phyloP scores from a whole-genome alignment of 116 monocot genomes.

The Dioscorea cayenensis region DNA sequence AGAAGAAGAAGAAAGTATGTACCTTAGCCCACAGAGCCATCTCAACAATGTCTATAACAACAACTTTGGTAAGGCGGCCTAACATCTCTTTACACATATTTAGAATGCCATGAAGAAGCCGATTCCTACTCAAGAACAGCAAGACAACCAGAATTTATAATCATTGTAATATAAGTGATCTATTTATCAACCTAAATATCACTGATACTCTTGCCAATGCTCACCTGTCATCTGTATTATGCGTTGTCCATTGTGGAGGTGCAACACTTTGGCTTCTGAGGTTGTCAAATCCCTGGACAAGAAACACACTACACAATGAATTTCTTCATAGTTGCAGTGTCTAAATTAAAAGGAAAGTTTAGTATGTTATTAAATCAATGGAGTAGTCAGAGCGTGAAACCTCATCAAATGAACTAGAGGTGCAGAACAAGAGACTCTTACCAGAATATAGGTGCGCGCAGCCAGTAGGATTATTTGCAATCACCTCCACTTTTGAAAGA shows the following conservation, averaged over 20 bases:
- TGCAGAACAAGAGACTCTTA: constrained; percentile 16
- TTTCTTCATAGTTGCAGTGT: neutral
- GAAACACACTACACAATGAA: neutral
- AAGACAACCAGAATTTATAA: neutral
- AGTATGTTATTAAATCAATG: too few species aligned
- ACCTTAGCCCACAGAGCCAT: constrained; percentile 99
- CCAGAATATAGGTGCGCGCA: constrained; percentile 94
- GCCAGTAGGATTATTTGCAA: constrained; percentile 79
- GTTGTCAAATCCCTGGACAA: constrained; percentile 93
- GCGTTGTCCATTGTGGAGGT: constrained; percentile 95
- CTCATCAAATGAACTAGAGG: too few species aligned
- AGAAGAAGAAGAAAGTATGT: neutral
- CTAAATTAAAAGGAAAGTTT: neutral
- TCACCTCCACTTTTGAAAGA: constrained; percentile 83
- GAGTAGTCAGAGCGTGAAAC: too few species aligned
- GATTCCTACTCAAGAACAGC: constrained; percentile 49
- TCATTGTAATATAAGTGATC: too few species aligned
- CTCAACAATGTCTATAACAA: constrained; percentile 96
- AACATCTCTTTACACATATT: constrained; percentile 91
- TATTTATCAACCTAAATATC: too few species aligned
- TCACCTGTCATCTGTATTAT: constrained; percentile 95
- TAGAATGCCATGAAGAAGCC: constrained; percentile 74
- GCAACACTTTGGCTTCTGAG: constrained; percentile 93
- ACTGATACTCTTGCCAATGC: neutral
- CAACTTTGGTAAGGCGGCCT: constrained; percentile 78